phyloP scores from a whole-genome alignment of 2,329 filamentous ascomycete genomes.

The Xylariales sp. region DNA sequence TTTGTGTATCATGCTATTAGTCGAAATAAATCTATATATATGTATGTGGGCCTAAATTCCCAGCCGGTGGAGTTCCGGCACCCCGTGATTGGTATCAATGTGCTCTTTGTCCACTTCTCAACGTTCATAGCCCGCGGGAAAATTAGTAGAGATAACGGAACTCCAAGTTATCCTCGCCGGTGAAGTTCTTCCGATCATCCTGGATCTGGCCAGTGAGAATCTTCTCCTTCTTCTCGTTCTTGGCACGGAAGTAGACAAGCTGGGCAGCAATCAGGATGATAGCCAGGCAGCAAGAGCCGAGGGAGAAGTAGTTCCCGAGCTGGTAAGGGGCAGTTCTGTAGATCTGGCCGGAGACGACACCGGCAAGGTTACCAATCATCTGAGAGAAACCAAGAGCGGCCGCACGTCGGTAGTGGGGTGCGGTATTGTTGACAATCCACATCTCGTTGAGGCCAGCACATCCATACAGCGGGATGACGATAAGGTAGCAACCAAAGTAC shows the following conservation, averaged over 20 bases:
- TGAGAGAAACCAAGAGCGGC: conserved; percentile 58
- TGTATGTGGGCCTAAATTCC: no score
- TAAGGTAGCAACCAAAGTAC: conserved; percentile 59
- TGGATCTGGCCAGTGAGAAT: not conserved
- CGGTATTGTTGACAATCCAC: conserved; percentile 51
- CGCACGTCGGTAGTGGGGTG: conserved; percentile 61
- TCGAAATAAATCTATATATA: no score
- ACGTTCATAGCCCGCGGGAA: no score
- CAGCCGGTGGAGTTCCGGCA: no score
- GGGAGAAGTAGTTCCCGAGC: conserved; percentile 46
- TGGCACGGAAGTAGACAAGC: not conserved
- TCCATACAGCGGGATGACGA: conserved; percentile 56
- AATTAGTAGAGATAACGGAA: no score
- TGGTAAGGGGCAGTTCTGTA: conserved; percentile 41
- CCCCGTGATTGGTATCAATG: no score
- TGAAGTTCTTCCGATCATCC: not conserved
- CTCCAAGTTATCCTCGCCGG: not conserved
- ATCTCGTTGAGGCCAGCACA: conserved; percentile 29
- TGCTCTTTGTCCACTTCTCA: no score
- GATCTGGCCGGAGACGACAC: conserved; percentile 59
- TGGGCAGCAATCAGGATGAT: conserved; percentile 5
- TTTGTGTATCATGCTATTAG: no score
- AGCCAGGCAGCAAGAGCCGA: conserved; percentile 39
- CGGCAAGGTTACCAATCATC: conserved; percentile 57
- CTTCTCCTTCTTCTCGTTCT: not conserved